Base-by-base conservation (phyloP, 352 stramenopile species). In the Phytophthora vignae region DNA sequence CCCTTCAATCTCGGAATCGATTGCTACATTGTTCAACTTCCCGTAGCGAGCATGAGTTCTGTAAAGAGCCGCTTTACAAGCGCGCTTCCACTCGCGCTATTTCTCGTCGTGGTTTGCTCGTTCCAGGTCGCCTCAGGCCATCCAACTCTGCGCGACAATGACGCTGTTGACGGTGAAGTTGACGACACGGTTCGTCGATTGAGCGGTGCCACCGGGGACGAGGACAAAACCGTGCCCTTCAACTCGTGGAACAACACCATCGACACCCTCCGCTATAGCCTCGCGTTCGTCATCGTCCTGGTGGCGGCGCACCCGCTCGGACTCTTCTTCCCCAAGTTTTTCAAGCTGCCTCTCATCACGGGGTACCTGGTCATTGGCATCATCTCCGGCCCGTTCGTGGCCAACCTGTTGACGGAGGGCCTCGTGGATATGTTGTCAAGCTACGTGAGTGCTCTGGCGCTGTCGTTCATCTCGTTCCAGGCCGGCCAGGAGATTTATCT, bases 401-500 rank as follows among this genome's bases (percentile, higher is more conserved):
- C 80, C 22, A 84, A 90, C 29, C 33, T 91, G 29, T 65, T 91
- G 36, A 64, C 74, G 10, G 74, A 63, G 8, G 55, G 44, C 1
- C 58, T 79, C 2, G 77, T 90, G 36, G 57, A 69, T 12, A 77
- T 88, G 68, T 60, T 91, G 48, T 70, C 82, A 33, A 76, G 38
- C 48, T 87, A 78, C 27, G 77, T 91, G 29, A 89, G 84, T 65
- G 82, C 82, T 25, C 64, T 90, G 55, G 82, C 84, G 22, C 75
- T 92, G 17, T 90, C 82, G 25, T 90, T 90, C 75, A 92, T 92
- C 64, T 90, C 84, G 68, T 88, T 89, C 74, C 82, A 91, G 55
- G 84, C 84, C 17, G 84, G 84, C 1, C 84, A 91, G 33, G 84
- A 90, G 55, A 88, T 90, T 53, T 92, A 90, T 15, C 61, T 85